Evolutionary conservation across 768 basidiomycete species (phyloP).

Genomic region (Boletus edulis): DNA sequence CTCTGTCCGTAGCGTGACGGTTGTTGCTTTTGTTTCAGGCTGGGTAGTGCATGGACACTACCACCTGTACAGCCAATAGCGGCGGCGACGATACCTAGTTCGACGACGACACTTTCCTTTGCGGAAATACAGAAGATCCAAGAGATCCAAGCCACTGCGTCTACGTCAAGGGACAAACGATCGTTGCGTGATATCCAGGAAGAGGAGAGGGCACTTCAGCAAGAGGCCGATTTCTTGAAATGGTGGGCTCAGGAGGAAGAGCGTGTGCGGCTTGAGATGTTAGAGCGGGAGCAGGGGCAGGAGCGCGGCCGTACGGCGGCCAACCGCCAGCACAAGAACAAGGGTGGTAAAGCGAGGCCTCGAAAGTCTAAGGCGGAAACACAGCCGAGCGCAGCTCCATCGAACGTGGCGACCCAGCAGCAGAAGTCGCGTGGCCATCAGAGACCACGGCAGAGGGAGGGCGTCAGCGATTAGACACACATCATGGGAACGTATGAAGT

Average conservation of each 20-base stretch:
- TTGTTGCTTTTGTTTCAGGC: conserved; percentile 1
- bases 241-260: conserved; percentile 92
- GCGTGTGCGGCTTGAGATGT: conserved; percentile 53
- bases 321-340: not conserved
- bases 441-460: not conserved
- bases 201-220: conserved; percentile 66
- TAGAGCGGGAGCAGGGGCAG: not conserved
- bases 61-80: conserved; percentile 50
- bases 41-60: conserved; percentile 60
- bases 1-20: not conserved
- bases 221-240: conserved; percentile 76
- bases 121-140: conserved; percentile 84
- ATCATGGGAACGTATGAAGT: not conserved
- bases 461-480: not conserved
- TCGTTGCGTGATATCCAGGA: conserved; percentile 83
- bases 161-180: conserved; percentile 47
- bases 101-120: conserved; percentile 53
- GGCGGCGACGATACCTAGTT: conserved; percentile 23
- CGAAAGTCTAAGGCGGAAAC: conserved; percentile 9
- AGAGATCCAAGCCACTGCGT: conserved; percentile 45
- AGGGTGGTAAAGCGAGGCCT: not conserved
- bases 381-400: not conserved
- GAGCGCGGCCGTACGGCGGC: not conserved
- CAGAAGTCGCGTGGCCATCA: not conserved
- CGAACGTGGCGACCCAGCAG: not conserved